These are phyloP conservation scores for Barnettozyma hawaiiensis DNA, from an alignment of 1,139 yeast species.

Conservation along the genomic window DNA sequence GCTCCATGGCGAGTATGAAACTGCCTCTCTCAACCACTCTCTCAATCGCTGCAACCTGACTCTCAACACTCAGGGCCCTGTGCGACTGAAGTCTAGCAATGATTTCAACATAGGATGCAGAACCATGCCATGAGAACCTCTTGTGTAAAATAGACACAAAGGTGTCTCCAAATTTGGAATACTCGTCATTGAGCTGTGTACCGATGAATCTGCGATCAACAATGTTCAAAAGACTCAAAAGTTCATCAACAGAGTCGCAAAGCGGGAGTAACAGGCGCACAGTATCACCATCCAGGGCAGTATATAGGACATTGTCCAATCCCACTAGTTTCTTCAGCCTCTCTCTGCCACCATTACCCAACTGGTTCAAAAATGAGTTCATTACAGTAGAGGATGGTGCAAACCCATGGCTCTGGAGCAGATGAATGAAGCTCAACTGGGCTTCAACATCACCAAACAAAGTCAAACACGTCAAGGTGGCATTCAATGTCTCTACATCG, in stretches of 20 bases:
- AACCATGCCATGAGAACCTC: neutral
- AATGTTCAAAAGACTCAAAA: neutral
- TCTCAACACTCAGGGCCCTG: neutral
- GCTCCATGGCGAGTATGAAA: constrained; percentile 4
- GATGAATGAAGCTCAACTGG: neutral
- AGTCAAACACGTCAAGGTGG: neutral
- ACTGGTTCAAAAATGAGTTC: neutral
- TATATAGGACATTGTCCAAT: constrained; percentile 4
- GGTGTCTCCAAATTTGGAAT: neutral
- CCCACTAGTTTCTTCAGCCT: constrained; percentile 1
- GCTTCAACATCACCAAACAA: neutral
- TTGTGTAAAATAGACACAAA: neutral
- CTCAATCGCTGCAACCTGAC: neutral
- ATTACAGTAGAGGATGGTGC: constrained; percentile 1
- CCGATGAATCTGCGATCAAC: constrained; percentile 3
- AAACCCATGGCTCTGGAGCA: neutral
- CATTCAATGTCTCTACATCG: neutral
- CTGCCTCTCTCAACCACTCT: constrained; percentile 3
- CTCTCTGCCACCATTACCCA: neutral
- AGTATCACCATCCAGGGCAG: constrained; percentile 2
- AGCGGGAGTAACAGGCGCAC: neutral
- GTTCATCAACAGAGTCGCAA: neutral
- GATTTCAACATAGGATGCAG: neutral
- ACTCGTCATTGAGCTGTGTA: neutral
- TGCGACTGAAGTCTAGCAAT: neutral